These are phyloP conservation scores for Wickerhamomyces pijperi DNA, from an alignment of 805 yeast species.

Conservation along the genomic window DNA sequence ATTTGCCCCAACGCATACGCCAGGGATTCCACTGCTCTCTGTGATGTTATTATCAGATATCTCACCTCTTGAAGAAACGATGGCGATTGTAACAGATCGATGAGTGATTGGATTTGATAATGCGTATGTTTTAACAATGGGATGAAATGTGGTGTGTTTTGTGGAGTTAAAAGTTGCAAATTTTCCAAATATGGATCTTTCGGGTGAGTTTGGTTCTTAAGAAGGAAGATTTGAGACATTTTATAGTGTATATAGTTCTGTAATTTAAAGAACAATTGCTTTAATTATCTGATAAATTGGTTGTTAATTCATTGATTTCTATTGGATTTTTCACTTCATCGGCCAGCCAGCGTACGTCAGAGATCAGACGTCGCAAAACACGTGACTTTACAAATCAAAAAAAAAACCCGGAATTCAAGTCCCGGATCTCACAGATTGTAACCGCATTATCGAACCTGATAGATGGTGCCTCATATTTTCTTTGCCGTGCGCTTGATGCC, in stretches of 20 bases:
- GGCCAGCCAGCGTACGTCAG: too few relatives aligned
- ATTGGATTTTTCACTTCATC: neutral
- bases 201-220: constrained; percentile 67
- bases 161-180: constrained; percentile 20
- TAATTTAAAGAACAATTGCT: too few relatives aligned
- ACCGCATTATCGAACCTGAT: too few relatives aligned
- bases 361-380: too few relatives aligned
- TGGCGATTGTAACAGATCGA: constrained; percentile 29
- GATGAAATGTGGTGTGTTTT: constrained; percentile 41
- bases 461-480: too few relatives aligned
- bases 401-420: too few relatives aligned
- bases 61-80: constrained; percentile 30
- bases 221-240: constrained; percentile 17
- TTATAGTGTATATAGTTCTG: too few relatives aligned
- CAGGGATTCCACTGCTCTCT: constrained; percentile 80
- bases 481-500: too few relatives aligned
- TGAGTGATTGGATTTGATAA: constrained; percentile 33
- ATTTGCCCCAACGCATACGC: constrained; percentile 27
- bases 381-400: too few relatives aligned
- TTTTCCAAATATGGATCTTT: constrained; percentile 49
- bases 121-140: constrained; percentile 67
- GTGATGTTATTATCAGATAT: constrained; percentile 73
- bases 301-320: neutral
- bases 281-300: too few relatives aligned
- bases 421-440: too few relatives aligned